Evolutionary conservation across 1,284 basidiomycete genomes (phyloP).

Genomic region (Puccinia brachypodii): DNA sequence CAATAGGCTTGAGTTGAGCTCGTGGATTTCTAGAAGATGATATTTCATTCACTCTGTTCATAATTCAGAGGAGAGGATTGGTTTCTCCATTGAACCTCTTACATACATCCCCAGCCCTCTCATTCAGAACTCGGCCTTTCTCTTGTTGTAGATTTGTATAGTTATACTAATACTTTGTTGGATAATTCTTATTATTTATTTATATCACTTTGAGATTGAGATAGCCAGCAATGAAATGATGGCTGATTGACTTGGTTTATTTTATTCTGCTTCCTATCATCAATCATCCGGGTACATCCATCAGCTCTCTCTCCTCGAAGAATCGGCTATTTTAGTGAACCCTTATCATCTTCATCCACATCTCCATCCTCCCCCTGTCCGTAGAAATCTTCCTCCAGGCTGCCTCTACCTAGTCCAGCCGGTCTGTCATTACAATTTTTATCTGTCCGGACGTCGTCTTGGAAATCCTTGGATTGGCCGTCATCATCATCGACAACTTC

Average conservation of each 20-base stretch:
- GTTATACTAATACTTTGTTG: no score
- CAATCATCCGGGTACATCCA: slow-evolving; percentile 14
- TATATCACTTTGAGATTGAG: no score
- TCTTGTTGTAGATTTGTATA: no score
- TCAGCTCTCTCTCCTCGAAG: not conserved
- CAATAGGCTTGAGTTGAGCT: not conserved
- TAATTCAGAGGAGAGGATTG: slow-evolving; percentile 17
- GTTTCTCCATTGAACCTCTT: not conserved
- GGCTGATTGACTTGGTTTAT: not conserved
- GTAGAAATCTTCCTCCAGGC: slow-evolving; percentile 8
- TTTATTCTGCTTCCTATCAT: not conserved
- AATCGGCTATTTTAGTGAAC: slow-evolving; percentile 5
- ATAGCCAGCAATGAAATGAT: no score
- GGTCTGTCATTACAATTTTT: slow-evolving; percentile 18
- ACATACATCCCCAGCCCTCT: no score
- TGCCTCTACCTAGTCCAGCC: not conserved
- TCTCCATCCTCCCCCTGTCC: slow-evolving; percentile 1
- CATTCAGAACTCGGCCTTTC: no score
- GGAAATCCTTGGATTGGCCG: slow-evolving; percentile 21
- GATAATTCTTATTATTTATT: no score
- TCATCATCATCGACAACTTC: slow-evolving; percentile 6
- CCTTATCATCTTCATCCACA: slow-evolving; percentile 18
- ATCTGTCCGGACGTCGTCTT: slow-evolving; percentile 38
- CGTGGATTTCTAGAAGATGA: not conserved
- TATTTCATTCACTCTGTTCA: slow-evolving; percentile 4